Evolutionary conservation across 805 yeast genomes (phyloP), one percentile per base, ranked within the genome.

Genomic region (Candida sanyiensis): DNA sequence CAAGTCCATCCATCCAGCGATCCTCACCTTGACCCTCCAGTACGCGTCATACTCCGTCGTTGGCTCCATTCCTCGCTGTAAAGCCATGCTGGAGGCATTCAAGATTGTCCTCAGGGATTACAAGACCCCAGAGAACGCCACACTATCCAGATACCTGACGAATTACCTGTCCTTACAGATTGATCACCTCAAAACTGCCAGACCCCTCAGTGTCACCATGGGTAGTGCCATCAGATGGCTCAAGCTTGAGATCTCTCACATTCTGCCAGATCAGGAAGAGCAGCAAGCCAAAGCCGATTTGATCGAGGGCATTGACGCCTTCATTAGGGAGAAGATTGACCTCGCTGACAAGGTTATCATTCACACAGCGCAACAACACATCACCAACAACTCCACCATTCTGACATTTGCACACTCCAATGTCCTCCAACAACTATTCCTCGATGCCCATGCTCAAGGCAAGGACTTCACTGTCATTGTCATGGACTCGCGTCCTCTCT

Each of bases 161-260:
- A 79, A 82, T 23, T 90, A 88, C 59, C 69, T 93, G 42, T 80
- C 95, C 9, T 86, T 83, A 55, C 98, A 93, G 63, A 93, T 93
- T 48, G 98, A 90, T 58, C 86, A 83, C 50, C 67, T 93, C 50
- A 90, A 86, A 52, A 77, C 86, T 8, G 89, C 96, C 3, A 76
- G 98, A 46, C 97, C 97, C 1, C 69, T 93, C 35, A 79, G 93
- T 40, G 84, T 89, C 3, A 75, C 96, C 1, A 93, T 93, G 98
- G 98, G 98, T 39, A 93, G 89, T 64, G 90, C 97, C 3, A 93
- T 93, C 49, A 77, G 98, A 52, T 89, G 97, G 96, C 71, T 93
- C 47, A 93, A 93, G 56, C 97, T 90, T 65, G 90, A 85, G 58
- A 90, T 93, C 39, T 78, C 96, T 1, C 71, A 75, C 30, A 76